These are phyloP conservation scores for Diatrype stigma DNA, from an alignment of 2,329 filamentous ascomycete species.

Conservation along the genomic window DNA sequence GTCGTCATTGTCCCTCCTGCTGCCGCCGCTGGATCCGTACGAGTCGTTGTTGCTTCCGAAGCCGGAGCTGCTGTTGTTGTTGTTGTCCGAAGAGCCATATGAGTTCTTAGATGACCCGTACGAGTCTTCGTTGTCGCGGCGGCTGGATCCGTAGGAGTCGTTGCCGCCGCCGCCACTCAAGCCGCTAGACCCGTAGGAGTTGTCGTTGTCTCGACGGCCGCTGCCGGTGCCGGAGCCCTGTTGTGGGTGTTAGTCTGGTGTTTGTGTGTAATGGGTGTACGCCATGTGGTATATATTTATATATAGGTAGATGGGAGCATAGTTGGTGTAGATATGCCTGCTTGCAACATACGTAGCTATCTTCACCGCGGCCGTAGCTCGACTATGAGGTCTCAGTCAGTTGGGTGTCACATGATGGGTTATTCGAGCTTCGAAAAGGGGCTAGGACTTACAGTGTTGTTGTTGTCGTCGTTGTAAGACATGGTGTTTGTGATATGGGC, in stretches of 20 bases:
- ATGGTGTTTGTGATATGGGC: conserved; percentile 27
- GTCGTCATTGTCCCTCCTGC: conserved; percentile 9
- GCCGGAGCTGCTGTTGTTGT: too few relatives aligned
- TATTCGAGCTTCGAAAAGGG: too few relatives aligned
- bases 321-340: not conserved
- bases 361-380: conserved; percentile 16
- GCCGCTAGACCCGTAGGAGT: conserved; percentile 2
- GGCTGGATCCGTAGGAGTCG: conserved; percentile 15
- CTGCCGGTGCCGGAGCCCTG: conserved; percentile 10
- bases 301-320: not conserved
- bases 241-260: conserved; percentile 3
- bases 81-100: conserved; percentile 14
- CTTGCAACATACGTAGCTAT: conserved; percentile 6
- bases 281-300: too few relatives aligned
- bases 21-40: conserved; percentile 16
- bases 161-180: conserved; percentile 16
- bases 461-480: conserved; percentile 42
- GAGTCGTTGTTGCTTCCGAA: conserved; percentile 14
- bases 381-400: conserved; percentile 7
- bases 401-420: too few relatives aligned
- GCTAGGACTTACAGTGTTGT: conserved; percentile 33
- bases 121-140: conserved; percentile 13
- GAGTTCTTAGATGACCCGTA: not conserved
- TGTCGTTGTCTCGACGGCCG: not conserved
- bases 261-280: too few relatives aligned